A percentile compares a stretch with the other conserved stretches of the same genome.
phyloP scores from a whole-genome alignment of 345 rosid species.

The Camelina hispida region DNA sequence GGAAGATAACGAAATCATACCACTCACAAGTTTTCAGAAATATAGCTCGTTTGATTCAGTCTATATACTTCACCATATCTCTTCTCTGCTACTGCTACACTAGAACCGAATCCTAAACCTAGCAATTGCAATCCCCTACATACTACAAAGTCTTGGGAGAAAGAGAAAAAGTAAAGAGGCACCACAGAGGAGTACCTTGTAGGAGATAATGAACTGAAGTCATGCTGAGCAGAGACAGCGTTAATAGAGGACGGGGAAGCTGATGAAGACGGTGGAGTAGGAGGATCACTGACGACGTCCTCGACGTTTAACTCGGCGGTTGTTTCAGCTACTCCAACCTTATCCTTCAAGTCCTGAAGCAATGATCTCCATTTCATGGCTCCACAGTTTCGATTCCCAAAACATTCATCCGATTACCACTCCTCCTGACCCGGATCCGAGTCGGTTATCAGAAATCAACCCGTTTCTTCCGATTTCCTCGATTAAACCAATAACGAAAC shows the following conservation, averaged over 20 bases:
- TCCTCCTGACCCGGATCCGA: conserved; percentile 31
- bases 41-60: too few species aligned
- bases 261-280: conserved; percentile 51
- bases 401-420: background rate
- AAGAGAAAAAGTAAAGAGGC: background rate
- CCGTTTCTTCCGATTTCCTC: conserved; percentile 8
- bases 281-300: conserved; percentile 46
- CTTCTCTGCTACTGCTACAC: too few species aligned
- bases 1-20: too few species aligned
- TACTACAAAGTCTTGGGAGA: too few species aligned
- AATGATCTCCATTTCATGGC: conserved; percentile 93
- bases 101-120: too few species aligned
- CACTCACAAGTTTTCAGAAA: too few species aligned
- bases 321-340: conserved; percentile 76
- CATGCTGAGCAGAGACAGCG: conserved; percentile 51
- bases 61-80: too few species aligned
- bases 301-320: conserved; percentile 52
- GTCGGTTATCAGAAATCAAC: conserved; percentile 30
- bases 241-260: conserved; percentile 47
- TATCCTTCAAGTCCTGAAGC: conserved; percentile 90
- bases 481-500: conserved; percentile 13
- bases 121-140: too few species aligned
- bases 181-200: conserved; percentile 54
- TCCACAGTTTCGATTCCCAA: conserved; percentile 24
- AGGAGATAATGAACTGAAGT: conserved; percentile 58